A percentile compares a stretch with the other conserved stretches of the same genome.
phyloP scores from a whole-genome alignment of 2,329 filamentous ascomycete genomes.

The Thielaviopsis populi region DNA sequence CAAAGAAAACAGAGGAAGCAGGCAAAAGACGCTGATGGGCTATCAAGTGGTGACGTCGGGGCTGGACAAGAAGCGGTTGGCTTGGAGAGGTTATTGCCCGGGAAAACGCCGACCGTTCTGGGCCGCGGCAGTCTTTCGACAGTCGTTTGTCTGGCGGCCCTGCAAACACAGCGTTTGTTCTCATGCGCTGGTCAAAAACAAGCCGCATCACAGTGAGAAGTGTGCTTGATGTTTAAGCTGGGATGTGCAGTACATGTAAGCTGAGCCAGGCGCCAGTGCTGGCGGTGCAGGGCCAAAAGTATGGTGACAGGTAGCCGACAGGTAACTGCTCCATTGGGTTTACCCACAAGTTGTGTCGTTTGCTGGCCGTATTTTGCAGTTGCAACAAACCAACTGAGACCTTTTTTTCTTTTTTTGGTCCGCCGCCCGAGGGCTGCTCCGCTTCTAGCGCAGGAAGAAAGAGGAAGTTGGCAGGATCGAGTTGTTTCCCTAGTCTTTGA shows the following conservation, averaged over 20 bases:
- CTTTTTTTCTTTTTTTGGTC: not conserved
- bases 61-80: not conserved
- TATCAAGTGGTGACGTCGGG: not conserved
- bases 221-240: not conserved
- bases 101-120: not conserved
- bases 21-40: not conserved
- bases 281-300: slow-evolving; percentile 5
- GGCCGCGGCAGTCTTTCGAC: no score
- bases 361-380: not conserved
- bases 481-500: not conserved
- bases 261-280: not conserved
- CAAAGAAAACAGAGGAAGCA: not conserved
- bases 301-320: not conserved
- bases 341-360: not conserved
- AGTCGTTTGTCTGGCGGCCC: no score
- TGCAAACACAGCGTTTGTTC: no score
- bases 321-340: not conserved
- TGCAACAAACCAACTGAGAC: not conserved
- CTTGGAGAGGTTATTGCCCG: not conserved
- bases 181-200: no score
- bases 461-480: not conserved
- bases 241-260: not conserved
- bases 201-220: no score
- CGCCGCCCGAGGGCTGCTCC: not conserved
- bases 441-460: not conserved